Base-by-base conservation (phyloP, 1,139 yeast genomes). In the Hyphopichia pseudoburtonii region DNA sequence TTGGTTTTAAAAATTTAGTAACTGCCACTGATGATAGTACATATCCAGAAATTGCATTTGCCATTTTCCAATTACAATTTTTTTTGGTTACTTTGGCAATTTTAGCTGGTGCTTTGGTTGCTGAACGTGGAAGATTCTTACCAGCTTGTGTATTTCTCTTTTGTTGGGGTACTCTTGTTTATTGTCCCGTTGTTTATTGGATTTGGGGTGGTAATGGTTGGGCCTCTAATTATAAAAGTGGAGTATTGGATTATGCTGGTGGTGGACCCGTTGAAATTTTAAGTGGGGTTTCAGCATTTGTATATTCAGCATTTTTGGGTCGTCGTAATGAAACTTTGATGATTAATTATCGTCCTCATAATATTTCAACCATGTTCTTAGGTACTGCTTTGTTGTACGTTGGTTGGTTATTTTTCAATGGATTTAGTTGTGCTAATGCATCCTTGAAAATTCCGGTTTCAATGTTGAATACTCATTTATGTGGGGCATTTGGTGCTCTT, bases 241-340 rank as follows among this genome's bases (percentile, higher is more conserved):
- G 96, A 15, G 97, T 84, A 1, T 70, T 90, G 40, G 98, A 92
- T 60, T 92, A 88, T 61, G 97, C 98, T 23, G 98, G 98, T 28
- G 97, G 97, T 37, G 97, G 97, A 0, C 96, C 97, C 1, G 96
- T 92, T 30, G 97, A 92, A 61, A 87, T 92, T 39, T 76, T 88
- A 26, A 82, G 95, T 22, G 97, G 97, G 48, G 85, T 88, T 17
- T 86, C 89, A 30, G 97, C 96, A 2, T 82, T 90, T 52, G 96
- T 86, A 8, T 85, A 85, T 51, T 82, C 94, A 12, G 79, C 82
- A 42, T 88, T 86, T 41, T 70, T 89, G 39, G 96, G 97, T 8
- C 78, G 86, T 53, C 74, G 97, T 56, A 83, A 83, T 52, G 92
- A 86, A 56, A 84, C 86, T 48, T 72, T 86, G 43, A 77, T 89